Percentiles rank a stretch among this genome's conserved stretches.
Conservation (phyloP, 768 basidiomycete species). For the Russula sp. region DNA sequence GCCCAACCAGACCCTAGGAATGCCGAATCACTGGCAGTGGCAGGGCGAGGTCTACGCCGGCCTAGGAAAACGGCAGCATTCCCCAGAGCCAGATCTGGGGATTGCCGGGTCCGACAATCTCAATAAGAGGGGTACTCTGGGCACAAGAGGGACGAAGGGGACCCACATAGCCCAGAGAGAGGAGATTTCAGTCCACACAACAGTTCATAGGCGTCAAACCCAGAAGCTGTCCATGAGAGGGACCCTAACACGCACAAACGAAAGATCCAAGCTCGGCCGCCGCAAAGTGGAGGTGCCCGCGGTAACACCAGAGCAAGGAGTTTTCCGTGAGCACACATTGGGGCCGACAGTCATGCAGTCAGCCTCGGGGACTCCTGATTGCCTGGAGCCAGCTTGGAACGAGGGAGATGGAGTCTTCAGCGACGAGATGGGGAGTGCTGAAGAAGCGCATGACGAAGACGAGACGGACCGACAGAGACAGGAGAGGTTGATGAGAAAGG, state of each 20-base stretch:
- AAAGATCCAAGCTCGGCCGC: not conserved
- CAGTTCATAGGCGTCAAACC: not conserved
- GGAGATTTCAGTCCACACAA: not conserved
- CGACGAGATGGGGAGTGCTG: not conserved
- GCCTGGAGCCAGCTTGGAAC: not conserved
- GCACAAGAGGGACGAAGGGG: not conserved
- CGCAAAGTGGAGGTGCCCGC: not conserved
- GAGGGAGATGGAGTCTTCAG: not conserved
- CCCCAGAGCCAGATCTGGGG: too few species aligned
- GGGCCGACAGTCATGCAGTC: not conserved
- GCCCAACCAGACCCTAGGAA: too few species aligned
- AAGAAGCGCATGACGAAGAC: not conserved
- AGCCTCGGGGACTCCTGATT: not conserved
- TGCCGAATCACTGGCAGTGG: too few species aligned
- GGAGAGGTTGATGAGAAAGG: not conserved
- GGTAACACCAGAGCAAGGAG: not conserved
- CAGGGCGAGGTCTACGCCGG: too few species aligned
- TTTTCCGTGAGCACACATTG: not conserved
- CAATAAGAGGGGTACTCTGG: too few species aligned
- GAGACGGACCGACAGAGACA: not conserved
- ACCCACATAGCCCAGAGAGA: not conserved
- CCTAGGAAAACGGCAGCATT: too few species aligned
- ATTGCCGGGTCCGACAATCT: too few species aligned
- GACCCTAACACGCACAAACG: not conserved
- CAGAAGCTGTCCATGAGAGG: not conserved